These are phyloP conservation scores for Colletotrichum higginsianum DNA, from an alignment of 2,329 filamentous ascomycete species.

Conservation along the genomic window DNA sequence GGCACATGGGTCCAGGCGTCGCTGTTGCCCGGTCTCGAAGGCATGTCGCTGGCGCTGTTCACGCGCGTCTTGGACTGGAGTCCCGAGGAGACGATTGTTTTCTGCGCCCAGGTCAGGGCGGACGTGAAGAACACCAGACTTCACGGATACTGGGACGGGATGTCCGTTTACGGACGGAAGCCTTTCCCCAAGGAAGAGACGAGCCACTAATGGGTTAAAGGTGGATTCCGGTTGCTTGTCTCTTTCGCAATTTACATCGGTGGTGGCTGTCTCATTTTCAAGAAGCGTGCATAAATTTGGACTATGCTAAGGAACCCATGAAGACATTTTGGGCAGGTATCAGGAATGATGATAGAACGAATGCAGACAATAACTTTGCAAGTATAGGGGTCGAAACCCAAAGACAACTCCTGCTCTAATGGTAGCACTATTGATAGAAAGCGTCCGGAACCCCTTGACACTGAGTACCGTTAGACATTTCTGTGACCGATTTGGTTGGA, in stretches of 20 bases:
- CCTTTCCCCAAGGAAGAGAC: background rate
- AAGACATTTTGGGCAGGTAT: too few species aligned
- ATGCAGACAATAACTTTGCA: too few species aligned
- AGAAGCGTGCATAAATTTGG: background rate
- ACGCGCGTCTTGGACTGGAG: conserved; percentile 45
- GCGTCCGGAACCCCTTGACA: too few species aligned
- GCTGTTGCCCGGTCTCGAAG: conserved; percentile 43
- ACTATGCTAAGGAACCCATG: too few species aligned
- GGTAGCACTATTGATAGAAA: too few species aligned
- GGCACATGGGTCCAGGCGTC: conserved; percentile 46
- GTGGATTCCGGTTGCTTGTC: background rate
- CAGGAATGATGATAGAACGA: too few species aligned
- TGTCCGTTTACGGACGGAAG: conserved; percentile 34
- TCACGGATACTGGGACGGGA: conserved; percentile 48
- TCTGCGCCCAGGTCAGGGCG: conserved; percentile 45
- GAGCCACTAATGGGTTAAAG: too few species aligned
- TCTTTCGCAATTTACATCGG: background rate
- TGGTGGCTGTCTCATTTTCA: background rate
- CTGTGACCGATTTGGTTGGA: too few species aligned
- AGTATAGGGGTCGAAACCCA: too few species aligned
- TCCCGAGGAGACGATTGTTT: conserved; percentile 45
- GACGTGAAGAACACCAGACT: conserved; percentile 47
- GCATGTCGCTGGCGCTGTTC: conserved; percentile 46
- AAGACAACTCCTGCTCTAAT: too few species aligned
- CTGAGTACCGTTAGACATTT: too few species aligned